phyloP scores from a whole-genome alignment of 768 basidiomycete genomes.

The Neoboletus brunneissimus region DNA sequence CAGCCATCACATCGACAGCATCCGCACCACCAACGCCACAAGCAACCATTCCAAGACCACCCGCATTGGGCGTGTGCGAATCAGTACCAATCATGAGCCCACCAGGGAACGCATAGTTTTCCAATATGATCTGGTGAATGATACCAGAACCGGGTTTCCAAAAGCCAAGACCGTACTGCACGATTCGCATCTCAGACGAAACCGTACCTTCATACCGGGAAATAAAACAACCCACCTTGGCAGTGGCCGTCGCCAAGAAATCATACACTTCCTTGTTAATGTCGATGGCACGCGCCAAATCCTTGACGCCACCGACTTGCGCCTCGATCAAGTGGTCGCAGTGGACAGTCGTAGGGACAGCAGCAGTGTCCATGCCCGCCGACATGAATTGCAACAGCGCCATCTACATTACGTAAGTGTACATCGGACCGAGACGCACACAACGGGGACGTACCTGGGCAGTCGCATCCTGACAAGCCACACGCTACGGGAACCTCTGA shows the following conservation, averaged over 20 bases:
- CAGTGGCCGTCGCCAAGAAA: conserved; percentile 95
- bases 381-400: conserved; percentile 99
- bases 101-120: conserved; percentile 99
- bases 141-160: conserved; percentile 99
- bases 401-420: conserved; percentile 64
- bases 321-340: conserved; percentile 99
- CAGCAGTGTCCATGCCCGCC: conserved; percentile 95
- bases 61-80: conserved; percentile 98
- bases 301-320: conserved; percentile 89
- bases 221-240: conserved; percentile 56
- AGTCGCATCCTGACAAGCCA: conserved; percentile 89
- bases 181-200: not conserved
- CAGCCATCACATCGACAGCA: conserved; percentile 99
- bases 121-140: conserved; percentile 98
- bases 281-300: conserved; percentile 86
- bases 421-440: conserved; percentile 11
- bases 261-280: conserved; percentile 99
- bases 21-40: conserved; percentile 99
- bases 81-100: conserved; percentile 99
- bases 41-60: conserved; percentile 98
- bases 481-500: conserved; percentile 49
- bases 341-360: conserved; percentile 98
- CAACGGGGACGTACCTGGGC: conserved; percentile 57
- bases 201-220: not conserved
- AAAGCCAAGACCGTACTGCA: conserved; percentile 95